Base-by-base conservation (phyloP, 768 basidiomycete genomes). In the Chalciporus chontae region DNA sequence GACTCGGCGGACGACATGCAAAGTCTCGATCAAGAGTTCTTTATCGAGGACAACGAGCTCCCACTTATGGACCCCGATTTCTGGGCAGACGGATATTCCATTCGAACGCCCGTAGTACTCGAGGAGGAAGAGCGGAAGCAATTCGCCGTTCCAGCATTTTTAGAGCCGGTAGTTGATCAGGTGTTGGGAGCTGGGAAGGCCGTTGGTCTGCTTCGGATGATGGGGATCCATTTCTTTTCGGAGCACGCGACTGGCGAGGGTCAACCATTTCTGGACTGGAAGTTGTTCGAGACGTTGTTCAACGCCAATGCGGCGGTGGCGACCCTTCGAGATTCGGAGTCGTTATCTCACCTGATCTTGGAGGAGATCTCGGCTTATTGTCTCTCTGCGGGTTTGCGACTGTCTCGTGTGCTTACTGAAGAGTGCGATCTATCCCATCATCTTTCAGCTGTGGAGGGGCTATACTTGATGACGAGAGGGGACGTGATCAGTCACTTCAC, bases 381-480 rank as follows among this genome's bases (percentile, higher is more conserved):
- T 57, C 68, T 74, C 31, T 64, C 68, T 1, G 77, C 79, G 7
- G 80, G 81, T 15, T 64, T 70, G 15, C 67, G 71, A 18, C 68
- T 92, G 11, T 77, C 78, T 2, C 74, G 69, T n/a, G 75, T 86
- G 19, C 64, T 90, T 11, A 71, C 79, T 1, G 80, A 83, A 5
- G 84, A 89, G 32, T 90, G 89, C 59, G 76, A 74, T 14, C 55
- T 89, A 45, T 78, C 78, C 72, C 68, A 66, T 23, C 88, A 91
- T 66, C 66, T 91, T 18, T 60, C 64, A 9, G 75, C 81, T 1
- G 75, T 90, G 15, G 84, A 91, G 56, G 80, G 83, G 57, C 49
- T 91, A 3, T 90, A 77, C 55, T 66, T 93, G 52, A 91, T 89
- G 86, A 74, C 81, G 36, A 73, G 76, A 50, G 88, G 89, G n/a